Evolutionary conservation across 108 stramenopile genomes (phyloP).

Genomic region (Cyclotella choctawhatcheeana): DNA sequence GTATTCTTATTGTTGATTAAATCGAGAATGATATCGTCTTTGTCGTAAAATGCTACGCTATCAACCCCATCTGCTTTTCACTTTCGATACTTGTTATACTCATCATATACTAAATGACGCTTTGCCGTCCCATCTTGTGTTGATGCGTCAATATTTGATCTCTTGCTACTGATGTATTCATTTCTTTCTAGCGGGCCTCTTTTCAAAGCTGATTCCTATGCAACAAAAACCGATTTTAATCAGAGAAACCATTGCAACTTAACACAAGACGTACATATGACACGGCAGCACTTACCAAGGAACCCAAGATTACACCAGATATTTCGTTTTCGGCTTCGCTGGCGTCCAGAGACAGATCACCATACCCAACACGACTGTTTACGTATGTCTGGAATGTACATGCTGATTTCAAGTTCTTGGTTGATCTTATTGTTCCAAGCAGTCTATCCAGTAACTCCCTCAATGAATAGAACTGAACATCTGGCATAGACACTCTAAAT

Average conservation of each 20-base stretch:
- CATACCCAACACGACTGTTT: not conserved
- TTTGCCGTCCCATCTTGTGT: conserved; percentile 1
- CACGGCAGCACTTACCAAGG: conserved; percentile 5
- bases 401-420: conserved; percentile 1
- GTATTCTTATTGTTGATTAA: not conserved
- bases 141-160: conserved; percentile 20
- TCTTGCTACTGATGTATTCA: conserved; percentile 21
- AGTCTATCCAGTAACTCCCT: conserved; percentile 24
- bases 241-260: conserved; percentile 10
- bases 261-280: not conserved
- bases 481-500: conserved; percentile 19
- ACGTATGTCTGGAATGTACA: conserved; percentile 25
- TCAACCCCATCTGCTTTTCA: conserved; percentile 17
- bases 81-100: conserved; percentile 19
- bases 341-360: not conserved
- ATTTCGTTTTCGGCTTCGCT: conserved; percentile 31
- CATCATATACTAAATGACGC: conserved; percentile 22
- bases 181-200: conserved; percentile 1
- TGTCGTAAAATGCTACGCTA: not conserved
- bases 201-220: conserved; percentile 14
- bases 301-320: conserved; percentile 37
- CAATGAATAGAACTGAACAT: conserved; percentile 29
- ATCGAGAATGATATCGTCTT: conserved; percentile 20
- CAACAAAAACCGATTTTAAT: conserved; percentile 3
- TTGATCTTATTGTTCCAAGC: not conserved